Percentiles rank a stretch among this genome's conserved stretches.
These are phyloP conservation scores for Agapanthus africanus DNA, from an alignment of 106 monocot species.

Conservation along the genomic window DNA sequence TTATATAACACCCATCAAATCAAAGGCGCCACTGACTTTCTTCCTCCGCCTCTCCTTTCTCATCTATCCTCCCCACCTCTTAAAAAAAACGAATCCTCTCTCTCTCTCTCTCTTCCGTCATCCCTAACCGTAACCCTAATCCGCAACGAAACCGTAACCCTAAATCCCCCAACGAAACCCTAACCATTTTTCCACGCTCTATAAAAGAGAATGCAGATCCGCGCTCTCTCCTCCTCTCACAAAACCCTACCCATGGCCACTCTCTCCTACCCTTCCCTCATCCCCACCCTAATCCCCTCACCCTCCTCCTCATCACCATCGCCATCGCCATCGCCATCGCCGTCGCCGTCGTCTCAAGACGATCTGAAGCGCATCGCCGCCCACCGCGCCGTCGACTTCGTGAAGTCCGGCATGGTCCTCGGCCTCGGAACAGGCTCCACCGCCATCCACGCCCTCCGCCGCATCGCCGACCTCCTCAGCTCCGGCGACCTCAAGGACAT, in stretches of 20 bases:
- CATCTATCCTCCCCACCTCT: too few relatives aligned
- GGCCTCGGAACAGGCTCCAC: slow-evolving; percentile 93
- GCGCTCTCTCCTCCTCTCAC: background rate
- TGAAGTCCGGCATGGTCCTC: slow-evolving; percentile 69
- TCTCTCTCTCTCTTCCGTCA: too few relatives aligned
- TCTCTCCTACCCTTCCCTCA: background rate
- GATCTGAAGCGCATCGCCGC: slow-evolving; percentile 75
- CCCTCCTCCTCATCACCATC: background rate
- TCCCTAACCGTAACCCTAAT: too few relatives aligned
- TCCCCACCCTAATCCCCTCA: background rate
- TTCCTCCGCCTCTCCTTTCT: background rate
- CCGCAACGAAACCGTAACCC: too few relatives aligned
- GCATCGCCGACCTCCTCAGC: slow-evolving; percentile 67
- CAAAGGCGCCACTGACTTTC: background rate
- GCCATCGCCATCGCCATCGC: slow-evolving; percentile 59
- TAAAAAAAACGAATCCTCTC: too few relatives aligned
- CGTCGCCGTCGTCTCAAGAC: slow-evolving; percentile 59
- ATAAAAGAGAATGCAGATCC: too few relatives aligned
- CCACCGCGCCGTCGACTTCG: slow-evolving; percentile 59
- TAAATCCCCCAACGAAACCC: too few relatives aligned
- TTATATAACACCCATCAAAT: too few relatives aligned
- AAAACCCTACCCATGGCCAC: background rate
- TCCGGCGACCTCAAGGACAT: slow-evolving; percentile 38
- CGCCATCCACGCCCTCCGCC: slow-evolving; percentile 67
- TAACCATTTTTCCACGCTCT: too few relatives aligned